These are phyloP conservation scores for Phytophthora fragariaefolia DNA, from an alignment of 352 stramenopile genomes.

Conservation along the genomic window DNA sequence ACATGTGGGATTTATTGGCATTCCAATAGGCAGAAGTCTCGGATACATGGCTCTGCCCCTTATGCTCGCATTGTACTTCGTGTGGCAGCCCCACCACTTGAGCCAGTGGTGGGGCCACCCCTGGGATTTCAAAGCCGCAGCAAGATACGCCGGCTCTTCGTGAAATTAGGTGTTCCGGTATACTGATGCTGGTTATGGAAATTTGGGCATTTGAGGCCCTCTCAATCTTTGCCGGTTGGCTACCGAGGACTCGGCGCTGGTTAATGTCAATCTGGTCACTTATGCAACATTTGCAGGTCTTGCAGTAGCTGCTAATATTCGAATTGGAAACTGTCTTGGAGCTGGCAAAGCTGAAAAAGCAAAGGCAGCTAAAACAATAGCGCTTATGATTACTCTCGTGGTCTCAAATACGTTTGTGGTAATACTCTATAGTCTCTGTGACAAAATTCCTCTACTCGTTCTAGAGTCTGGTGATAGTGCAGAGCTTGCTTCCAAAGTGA, in stretches of 20 bases:
- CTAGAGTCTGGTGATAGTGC: conserved; percentile 47
- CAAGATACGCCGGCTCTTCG: conserved; percentile 42
- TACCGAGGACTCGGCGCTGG: conserved; percentile 54
- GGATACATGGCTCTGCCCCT: conserved; percentile 49
- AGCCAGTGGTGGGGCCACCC: conserved; percentile 41
- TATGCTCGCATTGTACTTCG: conserved; percentile 55
- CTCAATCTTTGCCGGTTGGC: conserved; percentile 47
- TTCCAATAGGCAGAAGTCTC: conserved; percentile 62
- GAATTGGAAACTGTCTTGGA: conserved; percentile 61
- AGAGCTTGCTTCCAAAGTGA: conserved; percentile 34
- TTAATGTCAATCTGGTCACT: conserved; percentile 55
- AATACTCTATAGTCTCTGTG: conserved; percentile 9
- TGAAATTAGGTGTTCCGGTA: conserved; percentile 51
- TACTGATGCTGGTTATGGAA: conserved; percentile 65
- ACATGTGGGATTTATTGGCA: conserved; percentile 64
- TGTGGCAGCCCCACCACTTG: conserved; percentile 31
- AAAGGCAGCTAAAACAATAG: conserved; percentile 35
- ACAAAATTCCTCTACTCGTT: conserved; percentile 37
- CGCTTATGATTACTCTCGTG: conserved; percentile 37
- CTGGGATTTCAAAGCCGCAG: conserved; percentile 38
- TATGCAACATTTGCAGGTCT: conserved; percentile 64
- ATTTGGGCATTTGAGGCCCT: conserved; percentile 68
- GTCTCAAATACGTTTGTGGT: conserved; percentile 21
- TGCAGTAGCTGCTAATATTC: conserved; percentile 53
- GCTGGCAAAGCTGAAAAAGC: conserved; percentile 42